Evolutionary conservation across 106 monocot species (phyloP).

Genomic region (Iris macrosiphon): DNA sequence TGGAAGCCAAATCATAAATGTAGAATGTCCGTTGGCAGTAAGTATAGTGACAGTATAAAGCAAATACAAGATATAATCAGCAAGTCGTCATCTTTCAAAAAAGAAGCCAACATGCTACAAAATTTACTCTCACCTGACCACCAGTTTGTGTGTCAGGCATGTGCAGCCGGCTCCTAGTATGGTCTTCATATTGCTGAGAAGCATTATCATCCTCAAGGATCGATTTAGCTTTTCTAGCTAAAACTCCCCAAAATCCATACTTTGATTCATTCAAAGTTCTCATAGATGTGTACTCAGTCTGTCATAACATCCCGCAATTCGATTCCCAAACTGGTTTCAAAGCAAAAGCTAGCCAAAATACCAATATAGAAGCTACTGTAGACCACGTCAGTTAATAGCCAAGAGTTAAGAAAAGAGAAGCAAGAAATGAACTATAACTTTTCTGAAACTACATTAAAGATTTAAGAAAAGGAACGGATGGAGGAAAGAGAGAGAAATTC

Average conservation of each 20-base stretch:
- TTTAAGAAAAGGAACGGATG: too few species aligned
- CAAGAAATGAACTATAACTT: too few species aligned
- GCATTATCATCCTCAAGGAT: slow-evolving; percentile 51
- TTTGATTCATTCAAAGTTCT: slow-evolving; percentile 40
- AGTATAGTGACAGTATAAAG: too few species aligned
- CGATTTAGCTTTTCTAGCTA: slow-evolving; percentile 63
- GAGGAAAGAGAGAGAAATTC: too few species aligned
- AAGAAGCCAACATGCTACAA: too few species aligned
- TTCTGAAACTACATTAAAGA: too few species aligned
- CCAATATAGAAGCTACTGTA: neutral
- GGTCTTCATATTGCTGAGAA: slow-evolving; percentile 20
- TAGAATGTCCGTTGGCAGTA: too few species aligned
- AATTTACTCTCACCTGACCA: slow-evolving; percentile 25
- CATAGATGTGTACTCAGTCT: slow-evolving; percentile 55
- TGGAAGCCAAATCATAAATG: too few species aligned
- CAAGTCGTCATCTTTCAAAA: too few species aligned
- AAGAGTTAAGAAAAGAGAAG: neutral
- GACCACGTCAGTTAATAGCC: neutral
- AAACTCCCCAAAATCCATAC: slow-evolving; percentile 65
- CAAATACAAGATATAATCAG: too few species aligned
- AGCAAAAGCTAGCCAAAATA: slow-evolving; percentile 4
- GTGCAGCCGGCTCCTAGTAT: slow-evolving; percentile 15
- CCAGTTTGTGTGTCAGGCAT: slow-evolving; percentile 18
- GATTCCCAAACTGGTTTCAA: neutral
- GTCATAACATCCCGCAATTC: slow-evolving; percentile 35